These are phyloP conservation scores for Pelargonium fulgidum DNA, from an alignment of 441 rosid species.

Conservation along the genomic window DNA sequence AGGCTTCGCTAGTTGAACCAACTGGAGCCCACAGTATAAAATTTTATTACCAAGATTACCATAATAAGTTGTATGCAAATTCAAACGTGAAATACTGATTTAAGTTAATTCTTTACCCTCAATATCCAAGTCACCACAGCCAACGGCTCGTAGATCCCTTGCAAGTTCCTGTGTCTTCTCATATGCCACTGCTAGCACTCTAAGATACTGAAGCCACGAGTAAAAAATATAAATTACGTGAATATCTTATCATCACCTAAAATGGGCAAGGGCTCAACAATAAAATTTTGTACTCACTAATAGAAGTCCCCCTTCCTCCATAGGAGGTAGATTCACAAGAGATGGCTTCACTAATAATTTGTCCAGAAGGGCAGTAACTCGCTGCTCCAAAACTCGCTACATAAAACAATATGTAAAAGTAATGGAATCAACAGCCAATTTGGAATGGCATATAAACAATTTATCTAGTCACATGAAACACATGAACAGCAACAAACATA, in stretches of 20 bases:
- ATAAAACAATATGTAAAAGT: conserved; percentile 18
- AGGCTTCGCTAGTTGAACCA: not conserved
- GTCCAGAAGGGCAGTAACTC: conserved; percentile 89
- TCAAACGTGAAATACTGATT: conserved; percentile 13
- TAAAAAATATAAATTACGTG: conserved; percentile 32
- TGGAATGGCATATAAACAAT: not conserved
- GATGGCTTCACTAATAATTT: conserved; percentile 87
- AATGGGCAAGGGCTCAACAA: conserved; percentile 10
- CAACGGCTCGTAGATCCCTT: conserved; percentile 84
- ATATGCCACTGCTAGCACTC: conserved; percentile 96
- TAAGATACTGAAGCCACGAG: conserved; percentile 72
- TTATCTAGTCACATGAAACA: conserved; percentile 10
- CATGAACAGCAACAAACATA: not conserved
- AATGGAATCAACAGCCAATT: conserved; percentile 6
- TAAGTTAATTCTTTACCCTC: conserved; percentile 52
- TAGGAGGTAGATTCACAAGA: conserved; percentile 78
- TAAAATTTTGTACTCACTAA: conserved; percentile 48
- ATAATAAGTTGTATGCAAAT: conserved; percentile 12
- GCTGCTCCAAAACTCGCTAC: conserved; percentile 97
- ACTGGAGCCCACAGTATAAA: not conserved
- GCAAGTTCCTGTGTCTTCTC: conserved; percentile 99
- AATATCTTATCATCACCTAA: conserved; percentile 20
- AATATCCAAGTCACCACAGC: conserved; percentile 97
- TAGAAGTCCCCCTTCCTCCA: conserved; percentile 89
- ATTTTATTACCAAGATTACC: not conserved